Evolutionary conservation across 1,139 yeast genomes (phyloP).

Genomic region (Taiozyma onychis): DNA sequence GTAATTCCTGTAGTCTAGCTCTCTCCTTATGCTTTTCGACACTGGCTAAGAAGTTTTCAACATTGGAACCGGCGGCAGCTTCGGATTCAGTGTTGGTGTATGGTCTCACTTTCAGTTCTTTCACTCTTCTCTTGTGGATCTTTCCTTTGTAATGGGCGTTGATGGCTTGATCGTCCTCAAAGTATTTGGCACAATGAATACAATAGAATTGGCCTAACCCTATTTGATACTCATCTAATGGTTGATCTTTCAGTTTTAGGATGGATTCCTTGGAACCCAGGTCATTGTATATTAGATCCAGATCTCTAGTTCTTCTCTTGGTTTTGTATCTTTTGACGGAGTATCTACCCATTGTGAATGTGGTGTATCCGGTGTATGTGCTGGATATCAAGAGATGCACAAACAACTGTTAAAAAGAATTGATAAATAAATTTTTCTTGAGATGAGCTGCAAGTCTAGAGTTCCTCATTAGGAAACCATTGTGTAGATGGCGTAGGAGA

Average conservation of each 20-base stretch:
- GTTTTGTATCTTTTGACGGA: conserved; percentile 74
- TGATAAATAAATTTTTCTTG: conserved; percentile 1
- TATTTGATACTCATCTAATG: conserved; percentile 82
- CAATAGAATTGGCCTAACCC: conserved; percentile 95
- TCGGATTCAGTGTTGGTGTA: conserved; percentile 85
- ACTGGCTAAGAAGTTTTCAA: conserved; percentile 56
- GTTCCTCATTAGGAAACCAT: conserved; percentile 7
- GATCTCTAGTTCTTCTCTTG: conserved; percentile 77
- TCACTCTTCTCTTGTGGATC: conserved; percentile 81
- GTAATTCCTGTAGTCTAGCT: conserved; percentile 14
- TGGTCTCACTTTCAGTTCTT: conserved; percentile 69
- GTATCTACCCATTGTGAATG: conserved; percentile 68
- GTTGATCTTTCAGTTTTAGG: conserved; percentile 64
- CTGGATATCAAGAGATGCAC: not conserved
- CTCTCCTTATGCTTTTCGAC: conserved; percentile 41
- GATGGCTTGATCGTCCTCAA: conserved; percentile 70
- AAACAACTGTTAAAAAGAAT: not conserved
- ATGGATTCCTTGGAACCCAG: conserved; percentile 60
- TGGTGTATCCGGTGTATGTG: not conserved
- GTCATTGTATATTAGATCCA: conserved; percentile 79
- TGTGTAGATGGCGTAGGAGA: not conserved
- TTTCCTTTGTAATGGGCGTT: conserved; percentile 70
- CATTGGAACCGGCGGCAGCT: conserved; percentile 80
- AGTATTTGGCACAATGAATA: conserved; percentile 89
- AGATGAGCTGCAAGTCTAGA: conserved; percentile 12